These are phyloP conservation scores for Microdochium bolleyi DNA, from an alignment of 2,329 filamentous ascomycete genomes.

Conservation along the genomic window DNA sequence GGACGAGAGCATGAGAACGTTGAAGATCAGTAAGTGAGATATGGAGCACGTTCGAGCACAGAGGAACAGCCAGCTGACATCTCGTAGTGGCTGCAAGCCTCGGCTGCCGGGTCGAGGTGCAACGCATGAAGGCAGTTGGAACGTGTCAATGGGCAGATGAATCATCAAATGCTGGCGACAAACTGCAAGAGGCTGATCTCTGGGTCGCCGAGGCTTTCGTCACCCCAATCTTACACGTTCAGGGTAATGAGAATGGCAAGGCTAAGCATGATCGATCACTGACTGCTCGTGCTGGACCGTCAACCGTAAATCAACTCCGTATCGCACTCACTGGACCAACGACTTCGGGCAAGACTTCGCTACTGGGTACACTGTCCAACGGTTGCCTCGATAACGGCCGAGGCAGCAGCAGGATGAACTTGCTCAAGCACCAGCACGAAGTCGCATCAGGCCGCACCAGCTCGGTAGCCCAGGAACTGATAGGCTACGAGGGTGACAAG, in stretches of 20 bases:
- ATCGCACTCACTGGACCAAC: slow-evolving; percentile 85
- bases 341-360: slow-evolving; percentile 83
- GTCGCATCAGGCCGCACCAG: slow-evolving; percentile 87
- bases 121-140: slow-evolving; percentile 77
- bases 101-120: slow-evolving; percentile 75
- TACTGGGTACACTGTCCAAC: slow-evolving; percentile 82
- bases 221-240: slow-evolving; percentile 56
- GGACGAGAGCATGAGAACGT: slow-evolving; percentile 78
- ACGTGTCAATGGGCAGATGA: slow-evolving; percentile 68
- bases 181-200: slow-evolving; percentile 44
- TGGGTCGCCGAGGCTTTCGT: slow-evolving; percentile 89
- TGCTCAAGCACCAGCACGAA: slow-evolving; percentile 90
- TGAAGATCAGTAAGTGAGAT: slow-evolving; percentile 51
- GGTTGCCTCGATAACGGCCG: slow-evolving; percentile 86
- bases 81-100: slow-evolving; percentile 70
- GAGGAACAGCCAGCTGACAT: background rate
- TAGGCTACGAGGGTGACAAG: slow-evolving; percentile 62
- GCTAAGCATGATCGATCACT: slow-evolving; percentile 13
- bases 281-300: slow-evolving; percentile 30
- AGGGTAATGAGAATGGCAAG: slow-evolving; percentile 13
- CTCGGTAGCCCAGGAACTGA: slow-evolving; percentile 86
- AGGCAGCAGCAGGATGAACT: slow-evolving; percentile 78
- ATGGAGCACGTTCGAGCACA: background rate
- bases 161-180: slow-evolving; percentile 17
- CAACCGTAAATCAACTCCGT: slow-evolving; percentile 66